phyloP scores from a whole-genome alignment of 805 yeast genomes.

The Nakazawaea wyomingensis region DNA sequence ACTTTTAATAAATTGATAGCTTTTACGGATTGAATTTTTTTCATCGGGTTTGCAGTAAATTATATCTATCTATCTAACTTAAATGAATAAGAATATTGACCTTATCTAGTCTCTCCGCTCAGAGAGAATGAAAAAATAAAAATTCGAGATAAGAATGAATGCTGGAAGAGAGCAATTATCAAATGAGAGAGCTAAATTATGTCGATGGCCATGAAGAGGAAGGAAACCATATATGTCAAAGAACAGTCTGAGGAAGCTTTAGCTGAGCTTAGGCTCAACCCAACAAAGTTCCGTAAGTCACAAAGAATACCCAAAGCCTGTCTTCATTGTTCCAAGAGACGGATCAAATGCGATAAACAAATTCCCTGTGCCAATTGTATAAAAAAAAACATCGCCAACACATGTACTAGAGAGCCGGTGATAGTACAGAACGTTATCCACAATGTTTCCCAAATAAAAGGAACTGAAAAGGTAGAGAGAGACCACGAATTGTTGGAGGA shows the following conservation, averaged over 20 bases:
- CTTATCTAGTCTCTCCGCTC: too few species aligned
- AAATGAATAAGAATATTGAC: too few species aligned
- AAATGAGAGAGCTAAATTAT: too few species aligned
- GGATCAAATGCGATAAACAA: constrained; percentile 44
- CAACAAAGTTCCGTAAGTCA: constrained; percentile 20
- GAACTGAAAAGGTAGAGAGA: background rate
- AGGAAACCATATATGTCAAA: background rate
- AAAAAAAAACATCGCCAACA: constrained; percentile 24
- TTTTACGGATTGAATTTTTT: too few species aligned
- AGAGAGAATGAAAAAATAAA: too few species aligned
- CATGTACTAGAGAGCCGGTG: constrained; percentile 29
- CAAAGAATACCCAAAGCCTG: constrained; percentile 38
- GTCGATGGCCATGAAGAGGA: background rate
- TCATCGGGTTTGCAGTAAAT: too few species aligned
- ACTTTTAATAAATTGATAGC: too few species aligned
- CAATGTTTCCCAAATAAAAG: background rate
- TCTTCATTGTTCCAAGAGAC: constrained; percentile 38
- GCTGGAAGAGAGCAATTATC: too few species aligned
- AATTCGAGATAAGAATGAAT: too few species aligned
- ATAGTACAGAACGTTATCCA: constrained; percentile 16
- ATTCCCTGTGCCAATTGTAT: constrained; percentile 43
- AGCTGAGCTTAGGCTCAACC: background rate
- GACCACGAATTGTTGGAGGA: background rate
- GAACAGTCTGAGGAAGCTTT: background rate
- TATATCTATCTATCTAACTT: too few species aligned